These are phyloP conservation scores for Rhizopogon salebrosus DNA, from an alignment of 768 basidiomycete species.

Conservation along the genomic window DNA sequence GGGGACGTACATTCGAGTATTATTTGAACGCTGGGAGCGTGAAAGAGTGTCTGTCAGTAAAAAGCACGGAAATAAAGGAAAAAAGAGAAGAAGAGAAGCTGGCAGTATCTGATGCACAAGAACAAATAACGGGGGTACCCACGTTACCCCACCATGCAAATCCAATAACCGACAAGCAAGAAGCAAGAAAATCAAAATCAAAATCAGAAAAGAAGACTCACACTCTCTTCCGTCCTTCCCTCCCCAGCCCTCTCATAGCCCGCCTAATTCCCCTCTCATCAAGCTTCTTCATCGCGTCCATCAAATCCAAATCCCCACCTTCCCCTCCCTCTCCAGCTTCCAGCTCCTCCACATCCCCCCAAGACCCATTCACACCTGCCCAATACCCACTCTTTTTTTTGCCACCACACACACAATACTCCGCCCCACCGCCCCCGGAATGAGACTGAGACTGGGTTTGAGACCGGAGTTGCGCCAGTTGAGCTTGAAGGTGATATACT, in stretches of 20 bases:
- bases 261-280: too few species aligned
- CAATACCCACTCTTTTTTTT: slow-evolving; percentile 63
- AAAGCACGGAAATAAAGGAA: background rate
- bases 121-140: too few species aligned
- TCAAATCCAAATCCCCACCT: too few species aligned
- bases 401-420: too few species aligned
- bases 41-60: background rate
- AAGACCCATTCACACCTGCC: slow-evolving; percentile 60
- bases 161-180: background rate
- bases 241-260: too few species aligned
- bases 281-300: too few species aligned
- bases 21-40: slow-evolving; percentile 19
- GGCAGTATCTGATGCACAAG: too few species aligned
- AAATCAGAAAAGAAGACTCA: too few species aligned
- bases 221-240: too few species aligned
- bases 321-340: slow-evolving; percentile 38
- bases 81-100: background rate
- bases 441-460: slow-evolving; percentile 33
- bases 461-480: slow-evolving; percentile 60
- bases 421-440: slow-evolving; percentile 34
- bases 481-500: too few species aligned
- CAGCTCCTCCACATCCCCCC: slow-evolving; percentile 36
- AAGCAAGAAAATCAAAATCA: slow-evolving; percentile 7
- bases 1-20: slow-evolving; percentile 21
- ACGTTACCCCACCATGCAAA: background rate